Evolutionary conservation across 1,284 basidiomycete genomes (phyloP).

Genomic region (Moesziomyces sp.): DNA sequence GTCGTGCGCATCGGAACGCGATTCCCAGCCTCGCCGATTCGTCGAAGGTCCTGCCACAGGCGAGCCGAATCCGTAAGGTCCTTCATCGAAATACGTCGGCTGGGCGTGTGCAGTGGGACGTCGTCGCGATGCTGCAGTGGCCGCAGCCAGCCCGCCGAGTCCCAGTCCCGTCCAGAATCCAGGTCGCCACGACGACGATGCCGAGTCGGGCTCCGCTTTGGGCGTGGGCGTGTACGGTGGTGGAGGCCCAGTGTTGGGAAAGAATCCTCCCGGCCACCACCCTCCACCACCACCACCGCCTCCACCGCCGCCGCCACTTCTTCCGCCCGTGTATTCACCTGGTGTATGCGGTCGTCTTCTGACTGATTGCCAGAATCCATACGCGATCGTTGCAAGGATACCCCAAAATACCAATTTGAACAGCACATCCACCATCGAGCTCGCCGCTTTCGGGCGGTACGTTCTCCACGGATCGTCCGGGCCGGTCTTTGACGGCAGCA

Average conservation of each 20-base stretch:
- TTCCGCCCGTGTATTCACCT: conserved; percentile 52
- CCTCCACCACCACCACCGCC: conserved; percentile 50
- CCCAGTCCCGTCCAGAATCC: conserved; percentile 60
- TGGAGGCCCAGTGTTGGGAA: conserved; percentile 71
- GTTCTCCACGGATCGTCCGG: conserved; percentile 17
- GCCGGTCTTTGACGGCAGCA: conserved; percentile 33
- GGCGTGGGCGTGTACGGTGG: conserved; percentile 77
- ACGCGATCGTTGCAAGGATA: conserved; percentile 45
- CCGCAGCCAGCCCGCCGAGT: conserved; percentile 37
- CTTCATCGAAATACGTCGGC: neutral
- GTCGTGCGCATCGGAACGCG: neutral
- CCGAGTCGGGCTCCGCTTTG: conserved; percentile 67
- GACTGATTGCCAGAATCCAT: conserved; percentile 27
- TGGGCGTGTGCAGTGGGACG: conserved; percentile 2
- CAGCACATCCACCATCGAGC: conserved; percentile 66
- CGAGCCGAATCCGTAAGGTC: neutral
- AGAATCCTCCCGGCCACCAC: conserved; percentile 32
- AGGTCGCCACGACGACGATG: conserved; percentile 31
- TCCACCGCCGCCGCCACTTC: conserved; percentile 71
- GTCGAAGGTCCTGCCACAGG: neutral
- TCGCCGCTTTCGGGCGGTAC: conserved; percentile 17
- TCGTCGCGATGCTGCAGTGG: conserved; percentile 14
- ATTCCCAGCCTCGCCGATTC: too few relatives aligned
- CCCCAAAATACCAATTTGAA: conserved; percentile 74
- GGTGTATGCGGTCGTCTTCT: conserved; percentile 46